These are phyloP conservation scores for Penicillium antarcticum DNA, from an alignment of 495 filamentous ascomycete species.

Conservation along the genomic window DNA sequence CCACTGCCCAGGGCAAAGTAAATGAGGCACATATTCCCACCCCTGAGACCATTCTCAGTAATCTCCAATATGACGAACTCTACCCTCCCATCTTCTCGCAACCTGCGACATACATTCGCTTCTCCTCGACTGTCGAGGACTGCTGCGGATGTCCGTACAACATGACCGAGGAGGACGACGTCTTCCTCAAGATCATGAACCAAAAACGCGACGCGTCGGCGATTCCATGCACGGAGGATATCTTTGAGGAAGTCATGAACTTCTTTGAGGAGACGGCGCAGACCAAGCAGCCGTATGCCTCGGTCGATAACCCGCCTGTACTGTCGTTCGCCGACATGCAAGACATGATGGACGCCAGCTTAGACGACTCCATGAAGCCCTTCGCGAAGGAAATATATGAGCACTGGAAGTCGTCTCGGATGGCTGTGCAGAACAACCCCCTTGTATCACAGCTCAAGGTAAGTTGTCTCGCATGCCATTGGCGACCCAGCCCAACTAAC, in stretches of 20 bases:
- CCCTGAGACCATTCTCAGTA: constrained; percentile 71
- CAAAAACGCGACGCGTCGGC: constrained; percentile 57
- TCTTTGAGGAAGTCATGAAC: constrained; percentile 92
- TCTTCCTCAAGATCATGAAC: constrained; percentile 81
- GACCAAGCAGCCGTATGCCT: constrained; percentile 78
- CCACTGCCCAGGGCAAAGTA: constrained; percentile 70
- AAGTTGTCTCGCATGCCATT: constrained; percentile 8
- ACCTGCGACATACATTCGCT: constrained; percentile 92
- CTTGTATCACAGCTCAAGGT: constrained; percentile 76
- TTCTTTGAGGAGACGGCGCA: constrained; percentile 86
- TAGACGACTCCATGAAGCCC: constrained; percentile 59
- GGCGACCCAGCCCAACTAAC: constrained; percentile 19
- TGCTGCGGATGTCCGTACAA: constrained; percentile 83
- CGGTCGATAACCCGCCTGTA: constrained; percentile 80
- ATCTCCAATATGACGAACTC: constrained; percentile 78
- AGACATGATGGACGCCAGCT: constrained; percentile 67
- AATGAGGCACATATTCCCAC: constrained; percentile 79
- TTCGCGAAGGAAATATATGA: constrained; percentile 87
- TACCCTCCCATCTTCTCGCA: constrained; percentile 77
- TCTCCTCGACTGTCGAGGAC: constrained; percentile 96
- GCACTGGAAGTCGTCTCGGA: constrained; percentile 78
- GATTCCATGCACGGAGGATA: constrained; percentile 73
- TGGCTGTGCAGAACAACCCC: constrained; percentile 59
- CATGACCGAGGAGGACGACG: constrained; percentile 86
- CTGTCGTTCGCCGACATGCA: constrained; percentile 78